Evolutionary conservation across 225 moss, liverwort and hornwort species (phyloP).

Genomic region (Bryoerythrophyllum caledonicum): DNA sequence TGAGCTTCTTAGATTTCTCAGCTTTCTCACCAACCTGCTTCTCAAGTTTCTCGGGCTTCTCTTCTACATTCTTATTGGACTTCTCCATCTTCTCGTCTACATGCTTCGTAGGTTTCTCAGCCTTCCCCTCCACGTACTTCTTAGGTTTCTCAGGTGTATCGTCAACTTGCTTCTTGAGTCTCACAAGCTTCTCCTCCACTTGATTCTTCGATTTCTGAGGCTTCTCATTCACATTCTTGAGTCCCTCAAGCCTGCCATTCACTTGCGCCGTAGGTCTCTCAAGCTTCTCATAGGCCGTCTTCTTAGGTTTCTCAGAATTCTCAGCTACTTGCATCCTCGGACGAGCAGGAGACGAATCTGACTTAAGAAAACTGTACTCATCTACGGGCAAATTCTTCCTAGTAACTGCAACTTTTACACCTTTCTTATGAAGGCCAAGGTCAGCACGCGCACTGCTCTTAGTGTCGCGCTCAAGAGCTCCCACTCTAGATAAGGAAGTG

Average conservation of each 20-base stretch:
- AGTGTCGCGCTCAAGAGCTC: slow-evolving; percentile 16
- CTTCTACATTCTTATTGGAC: neutral
- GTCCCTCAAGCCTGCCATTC: slow-evolving; percentile 3
- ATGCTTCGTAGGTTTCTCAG: slow-evolving; percentile 6
- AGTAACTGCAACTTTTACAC: slow-evolving; percentile 4
- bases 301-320: slow-evolving; percentile 14
- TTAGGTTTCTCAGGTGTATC: neutral
- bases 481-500: neutral
- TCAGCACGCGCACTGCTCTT: slow-evolving; percentile 13
- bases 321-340: slow-evolving; percentile 16
- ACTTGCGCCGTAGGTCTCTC: slow-evolving; percentile 14
- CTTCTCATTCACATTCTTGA: slow-evolving; percentile 5
- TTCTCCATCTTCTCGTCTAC: neutral
- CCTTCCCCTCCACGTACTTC: slow-evolving; percentile 2
- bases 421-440: slow-evolving; percentile 15
- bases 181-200: slow-evolving; percentile 8
- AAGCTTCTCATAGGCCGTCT: slow-evolving; percentile 1
- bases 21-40: neutral
- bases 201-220: slow-evolving; percentile 4
- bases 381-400: slow-evolving; percentile 10
- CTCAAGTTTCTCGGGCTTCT: neutral
- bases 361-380: slow-evolving; percentile 28
- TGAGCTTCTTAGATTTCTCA: neutral
- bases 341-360: slow-evolving; percentile 15
- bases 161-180: slow-evolving; percentile 18